These are phyloP conservation scores for Leccinum fibrillosum DNA, from an alignment of 768 basidiomycete genomes.

Conservation along the genomic window DNA sequence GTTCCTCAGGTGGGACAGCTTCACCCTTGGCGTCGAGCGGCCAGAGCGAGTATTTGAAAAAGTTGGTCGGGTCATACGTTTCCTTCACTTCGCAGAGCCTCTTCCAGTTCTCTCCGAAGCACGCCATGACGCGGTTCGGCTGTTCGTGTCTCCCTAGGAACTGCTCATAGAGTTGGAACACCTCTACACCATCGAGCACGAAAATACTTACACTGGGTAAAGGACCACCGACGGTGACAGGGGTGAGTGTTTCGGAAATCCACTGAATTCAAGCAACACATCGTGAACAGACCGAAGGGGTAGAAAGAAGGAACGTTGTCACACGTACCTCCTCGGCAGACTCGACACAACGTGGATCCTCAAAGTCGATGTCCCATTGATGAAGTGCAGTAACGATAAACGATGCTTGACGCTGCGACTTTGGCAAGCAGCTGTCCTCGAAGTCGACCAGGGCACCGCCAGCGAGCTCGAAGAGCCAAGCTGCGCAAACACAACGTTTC, in stretches of 20 bases:
- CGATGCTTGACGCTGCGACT: slow-evolving; percentile 70
- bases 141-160: slow-evolving; percentile 74
- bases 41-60: slow-evolving; percentile 82
- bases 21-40: slow-evolving; percentile 60
- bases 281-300: slow-evolving; percentile 7
- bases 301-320: not conserved
- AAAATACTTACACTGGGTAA: slow-evolving; percentile 70
- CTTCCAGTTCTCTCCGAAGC: slow-evolving; percentile 73
- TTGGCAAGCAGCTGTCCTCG: slow-evolving; percentile 72
- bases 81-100: slow-evolving; percentile 70
- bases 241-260: slow-evolving; percentile 71
- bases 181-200: slow-evolving; percentile 15
- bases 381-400: slow-evolving; percentile 90
- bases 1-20: slow-evolving; percentile 50
- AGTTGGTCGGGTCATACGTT: slow-evolving; percentile 68
- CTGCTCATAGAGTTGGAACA: slow-evolving; percentile 37
- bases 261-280: slow-evolving; percentile 44
- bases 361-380: slow-evolving; percentile 85
- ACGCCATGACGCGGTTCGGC: slow-evolving; percentile 57
- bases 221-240: slow-evolving; percentile 74
- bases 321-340: slow-evolving; percentile 74
- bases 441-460: slow-evolving; percentile 77
- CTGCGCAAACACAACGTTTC: slow-evolving; percentile 34
- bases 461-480: slow-evolving; percentile 90
- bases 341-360: slow-evolving; percentile 76